Percentiles rank a stretch among this genome's conserved stretches.
These are phyloP conservation scores for Penicillium dipodomyicola DNA, from an alignment of 495 filamentous ascomycete species.

Conservation along the genomic window DNA sequence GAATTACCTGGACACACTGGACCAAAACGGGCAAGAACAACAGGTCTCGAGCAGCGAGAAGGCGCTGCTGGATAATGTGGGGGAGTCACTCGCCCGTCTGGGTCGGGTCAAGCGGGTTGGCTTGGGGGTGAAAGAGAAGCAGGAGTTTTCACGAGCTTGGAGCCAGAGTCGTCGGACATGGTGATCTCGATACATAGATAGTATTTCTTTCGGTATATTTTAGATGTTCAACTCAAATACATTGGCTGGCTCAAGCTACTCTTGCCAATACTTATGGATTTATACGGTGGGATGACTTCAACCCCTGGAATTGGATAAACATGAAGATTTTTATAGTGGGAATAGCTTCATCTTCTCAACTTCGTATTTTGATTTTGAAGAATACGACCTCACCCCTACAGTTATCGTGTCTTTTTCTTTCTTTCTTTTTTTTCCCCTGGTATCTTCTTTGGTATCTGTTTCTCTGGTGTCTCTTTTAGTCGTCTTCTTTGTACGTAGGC, in stretches of 20 bases:
- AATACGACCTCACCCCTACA: too few relatives aligned
- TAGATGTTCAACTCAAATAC: not conserved
- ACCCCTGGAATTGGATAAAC: too few relatives aligned
- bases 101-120: constrained; percentile 89
- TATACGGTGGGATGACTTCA: too few relatives aligned
- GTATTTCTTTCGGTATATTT: not conserved
- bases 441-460: too few relatives aligned
- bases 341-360: too few relatives aligned
- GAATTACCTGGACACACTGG: constrained; percentile 51
- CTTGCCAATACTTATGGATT: not conserved
- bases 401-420: too few relatives aligned
- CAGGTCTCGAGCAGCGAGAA: constrained; percentile 55
- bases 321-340: too few relatives aligned
- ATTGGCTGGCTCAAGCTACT: not conserved
- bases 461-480: too few relatives aligned
- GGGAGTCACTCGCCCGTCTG: constrained; percentile 82
- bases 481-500: too few relatives aligned
- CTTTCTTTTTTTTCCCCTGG: too few relatives aligned
- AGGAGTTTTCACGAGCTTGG: constrained; percentile 69
- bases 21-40: constrained; percentile 35
- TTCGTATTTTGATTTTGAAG: too few relatives aligned
- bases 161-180: constrained; percentile 40
- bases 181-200: constrained; percentile 18
- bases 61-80: constrained; percentile 67
- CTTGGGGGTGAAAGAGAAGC: constrained; percentile 78